These are phyloP conservation scores for Fusarium sp. DNA, from an alignment of 2,329 filamentous ascomycete species.

Conservation along the genomic window DNA sequence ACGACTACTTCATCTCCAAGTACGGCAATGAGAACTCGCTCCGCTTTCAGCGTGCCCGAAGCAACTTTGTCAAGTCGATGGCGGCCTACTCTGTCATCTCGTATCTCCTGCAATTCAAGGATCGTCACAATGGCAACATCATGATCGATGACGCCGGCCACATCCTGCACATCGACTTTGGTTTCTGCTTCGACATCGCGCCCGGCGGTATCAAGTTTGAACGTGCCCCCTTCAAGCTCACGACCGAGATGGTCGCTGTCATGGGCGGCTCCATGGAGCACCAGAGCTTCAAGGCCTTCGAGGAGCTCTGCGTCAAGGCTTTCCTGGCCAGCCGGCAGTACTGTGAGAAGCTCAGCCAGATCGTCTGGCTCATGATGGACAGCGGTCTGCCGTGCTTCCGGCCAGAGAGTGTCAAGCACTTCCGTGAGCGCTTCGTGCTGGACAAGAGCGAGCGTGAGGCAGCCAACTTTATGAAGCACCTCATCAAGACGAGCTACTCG, in stretches of 20 bases:
- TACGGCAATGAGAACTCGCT: slow-evolving; percentile 98
- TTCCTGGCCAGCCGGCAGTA: slow-evolving; percentile 92
- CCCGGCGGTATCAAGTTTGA: slow-evolving; percentile 98
- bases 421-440: slow-evolving; percentile 91
- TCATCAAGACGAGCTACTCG: slow-evolving; percentile 91
- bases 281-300: slow-evolving; percentile 95
- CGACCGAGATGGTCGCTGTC: slow-evolving; percentile 97
- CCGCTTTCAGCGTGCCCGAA: slow-evolving; percentile 93
- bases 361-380: slow-evolving; percentile 96
- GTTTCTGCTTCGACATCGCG: slow-evolving; percentile 99
- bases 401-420: slow-evolving; percentile 93
- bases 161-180: slow-evolving; percentile 98
- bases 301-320: slow-evolving; percentile 95
- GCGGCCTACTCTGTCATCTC: slow-evolving; percentile 98
- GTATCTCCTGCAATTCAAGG: slow-evolving; percentile 98
- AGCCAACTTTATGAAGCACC: slow-evolving; percentile 91
- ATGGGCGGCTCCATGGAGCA: slow-evolving; percentile 92
- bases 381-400: slow-evolving; percentile 98
- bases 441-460: slow-evolving; percentile 94
- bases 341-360: slow-evolving; percentile 88
- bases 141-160: slow-evolving; percentile 99
- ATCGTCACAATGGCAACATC: slow-evolving; percentile 99
- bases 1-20: slow-evolving; percentile 98
- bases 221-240: slow-evolving; percentile 98
- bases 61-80: slow-evolving; percentile 99